Evolutionary conservation across 2,329 filamentous ascomycete species (phyloP), one percentile per base, ranked within the genome.

Genomic region (Paradendryphiella salina): DNA sequence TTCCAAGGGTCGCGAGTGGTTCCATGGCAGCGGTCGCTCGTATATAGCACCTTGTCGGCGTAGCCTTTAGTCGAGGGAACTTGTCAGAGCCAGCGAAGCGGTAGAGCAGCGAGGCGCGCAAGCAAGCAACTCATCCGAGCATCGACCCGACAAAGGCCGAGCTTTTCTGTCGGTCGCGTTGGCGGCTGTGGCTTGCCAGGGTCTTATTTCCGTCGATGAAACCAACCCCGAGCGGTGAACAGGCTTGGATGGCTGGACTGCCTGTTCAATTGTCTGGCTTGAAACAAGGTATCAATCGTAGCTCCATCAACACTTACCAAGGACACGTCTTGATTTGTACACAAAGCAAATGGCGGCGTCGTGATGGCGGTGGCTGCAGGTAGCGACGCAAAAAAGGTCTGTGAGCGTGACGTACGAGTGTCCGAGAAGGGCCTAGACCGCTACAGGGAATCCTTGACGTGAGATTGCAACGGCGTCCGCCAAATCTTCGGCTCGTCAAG

Each of bases 51-150:
- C 31, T 28, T 21, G 26, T 26, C 40, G 34, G 41, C 52, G 44
- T 15, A 23, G 15, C 11, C 36, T 23, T 46, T 56, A 41, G 33
- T 50, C 39, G 33, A 46, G 20, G 38, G 38, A 48, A 48, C 51
- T 52, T 49, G 54, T 47, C 57, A 50, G 51, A 44, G 45, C 41
- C 50, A 51, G 40, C 39, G 32, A 39, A 48, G 41, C 47, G 46
- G 48, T 51, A 46, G 26, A 31, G 45, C 51, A 51, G 52, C 57
- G 37, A 52, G 37, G 31, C 37, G 38, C 21, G 38, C 29, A 31
- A 46, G 44, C 47, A 50, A 60, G 59, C 54, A 62, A 60, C 52
- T 62, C 57, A 49, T 51, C 59, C 59, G 59, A 62, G 57, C 57
- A 46, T 54, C 43, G 43, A 44, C 46, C 52, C 54, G 59, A 56